phyloP scores from a whole-genome alignment of 2,329 filamentous ascomycete genomes.

The Fusarium annulatum region DNA sequence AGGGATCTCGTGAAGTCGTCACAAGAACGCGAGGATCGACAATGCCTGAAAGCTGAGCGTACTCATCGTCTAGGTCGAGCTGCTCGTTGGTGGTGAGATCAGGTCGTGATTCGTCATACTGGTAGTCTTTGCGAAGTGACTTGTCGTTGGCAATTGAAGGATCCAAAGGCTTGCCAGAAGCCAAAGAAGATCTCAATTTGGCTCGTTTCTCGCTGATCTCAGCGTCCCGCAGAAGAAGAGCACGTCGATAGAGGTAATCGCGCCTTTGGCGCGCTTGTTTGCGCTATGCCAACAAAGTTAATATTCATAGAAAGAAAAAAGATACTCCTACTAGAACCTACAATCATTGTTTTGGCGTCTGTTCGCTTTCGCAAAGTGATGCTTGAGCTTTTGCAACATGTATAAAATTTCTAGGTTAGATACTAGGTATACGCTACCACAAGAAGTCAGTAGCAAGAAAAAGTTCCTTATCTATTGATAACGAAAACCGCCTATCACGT shows the following conservation, averaged over 20 bases:
- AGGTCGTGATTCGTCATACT: constrained; percentile 87
- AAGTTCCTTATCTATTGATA: constrained; percentile 49
- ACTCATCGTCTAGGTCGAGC: constrained; percentile 87
- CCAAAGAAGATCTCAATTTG: constrained; percentile 85
- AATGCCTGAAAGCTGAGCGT: constrained; percentile 88
- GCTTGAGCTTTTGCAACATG: constrained; percentile 13
- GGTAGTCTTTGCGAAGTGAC: constrained; percentile 84
- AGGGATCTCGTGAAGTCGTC: constrained; percentile 90
- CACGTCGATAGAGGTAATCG: constrained; percentile 84
- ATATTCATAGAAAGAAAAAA: constrained; percentile 2
- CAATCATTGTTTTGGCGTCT: constrained; percentile 46
- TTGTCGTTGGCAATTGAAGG: constrained; percentile 88
- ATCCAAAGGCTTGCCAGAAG: constrained; percentile 87
- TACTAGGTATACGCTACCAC: background rate
- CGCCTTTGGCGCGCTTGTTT: constrained; percentile 57
- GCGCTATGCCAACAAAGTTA: constrained; percentile 47
- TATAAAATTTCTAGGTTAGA: constrained; percentile 29
- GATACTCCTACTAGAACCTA: constrained; percentile 34
- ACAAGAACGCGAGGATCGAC: constrained; percentile 90
- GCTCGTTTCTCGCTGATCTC: constrained; percentile 93
- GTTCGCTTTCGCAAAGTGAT: constrained; percentile 7
- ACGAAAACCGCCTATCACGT: constrained; percentile 52
- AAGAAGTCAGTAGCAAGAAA: constrained; percentile 33
- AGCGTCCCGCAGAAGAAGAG: constrained; percentile 87
- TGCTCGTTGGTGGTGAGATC: constrained; percentile 75